Evolutionary conservation across 1,284 basidiomycete genomes (phyloP), one percentile per base, ranked within the genome.

Genomic region (Austroboletus niveus): DNA sequence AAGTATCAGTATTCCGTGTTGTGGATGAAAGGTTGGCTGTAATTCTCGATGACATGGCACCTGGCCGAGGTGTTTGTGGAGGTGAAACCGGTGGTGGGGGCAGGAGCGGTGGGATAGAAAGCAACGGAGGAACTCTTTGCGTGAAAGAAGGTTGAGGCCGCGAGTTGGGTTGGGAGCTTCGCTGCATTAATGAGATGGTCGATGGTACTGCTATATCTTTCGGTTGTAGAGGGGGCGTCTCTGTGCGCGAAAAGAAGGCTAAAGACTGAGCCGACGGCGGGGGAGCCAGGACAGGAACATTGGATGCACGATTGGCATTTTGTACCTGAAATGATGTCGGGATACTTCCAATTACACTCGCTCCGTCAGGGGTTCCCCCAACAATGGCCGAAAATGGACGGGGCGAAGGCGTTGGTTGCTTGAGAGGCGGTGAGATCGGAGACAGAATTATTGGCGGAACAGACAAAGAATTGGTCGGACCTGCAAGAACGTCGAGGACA

Each of bases 361-460:
- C 17, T 11, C 27, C 29, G 44, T 52, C 27, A 22, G 30, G 39
- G 12, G 45, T 22, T 45, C 52, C 57, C 22, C 27, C 59, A 24
- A 49, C 59, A 22, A 49, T 24, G 7, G 53, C 42, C 45, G 59
- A 58, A 40, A 59, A 32, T 30, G 57, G 58, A 20, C 57, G 65
- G 29, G 54, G 60, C 5, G 68, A 39, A 8, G 43, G 17, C 12
- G 49, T 54, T 22, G 63, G 52, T 36, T 64, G 62, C 41, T 62
- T 68, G 5, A 72, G 71, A 29, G 76, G 78, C 3, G 77, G 75
- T 4, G 74, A 67, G 11, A 77, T 64, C 10, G 73, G 76, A 11
- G 75, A 72, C 15, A 82, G 80, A 48, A 83, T 60, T 53, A 75
- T 76, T 5, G 71, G 69, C 3, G 77, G 73, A 31, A 78, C 61